These are phyloP conservation scores for Penicillium sp. DNA, from an alignment of 2,329 filamentous ascomycete species.

Conservation along the genomic window DNA sequence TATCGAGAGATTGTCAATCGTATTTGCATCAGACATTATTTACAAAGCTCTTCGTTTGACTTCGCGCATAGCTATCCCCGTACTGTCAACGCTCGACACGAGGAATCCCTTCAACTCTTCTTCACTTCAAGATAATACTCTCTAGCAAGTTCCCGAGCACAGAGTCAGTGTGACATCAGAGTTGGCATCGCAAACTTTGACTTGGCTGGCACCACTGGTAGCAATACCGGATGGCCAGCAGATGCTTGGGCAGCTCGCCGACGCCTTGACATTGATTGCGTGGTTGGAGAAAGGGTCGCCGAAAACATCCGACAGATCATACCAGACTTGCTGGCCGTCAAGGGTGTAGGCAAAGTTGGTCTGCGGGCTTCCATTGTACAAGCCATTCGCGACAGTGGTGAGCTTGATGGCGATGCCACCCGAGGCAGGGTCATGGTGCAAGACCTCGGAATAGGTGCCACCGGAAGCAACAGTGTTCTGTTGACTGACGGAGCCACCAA, in stretches of 20 bases:
- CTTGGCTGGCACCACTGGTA: conserved; percentile 36
- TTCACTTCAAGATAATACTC: neutral
- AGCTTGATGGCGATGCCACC: conserved; percentile 51
- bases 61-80: no score
- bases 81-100: neutral
- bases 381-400: conserved; percentile 38
- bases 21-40: neutral
- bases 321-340: conserved; percentile 38
- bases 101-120: neutral
- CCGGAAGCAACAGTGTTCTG: conserved; percentile 33
- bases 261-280: conserved; percentile 37
- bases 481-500: conserved; percentile 40
- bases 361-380: conserved; percentile 41
- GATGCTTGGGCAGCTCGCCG: conserved; percentile 37
- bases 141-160: conserved; percentile 35
- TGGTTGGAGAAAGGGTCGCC: conserved; percentile 47
- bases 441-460: conserved; percentile 40
- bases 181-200: conserved; percentile 33
- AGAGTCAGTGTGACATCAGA: conserved; percentile 38
- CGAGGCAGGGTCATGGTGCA: conserved; percentile 37
- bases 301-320: conserved; percentile 51
- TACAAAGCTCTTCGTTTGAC: neutral
- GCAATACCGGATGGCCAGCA: conserved; percentile 39
- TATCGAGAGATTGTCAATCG: neutral
- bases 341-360: conserved; percentile 50